Base-by-base conservation (phyloP, 1,284 basidiomycete genomes). In the Austroboletus rostrupii region DNA sequence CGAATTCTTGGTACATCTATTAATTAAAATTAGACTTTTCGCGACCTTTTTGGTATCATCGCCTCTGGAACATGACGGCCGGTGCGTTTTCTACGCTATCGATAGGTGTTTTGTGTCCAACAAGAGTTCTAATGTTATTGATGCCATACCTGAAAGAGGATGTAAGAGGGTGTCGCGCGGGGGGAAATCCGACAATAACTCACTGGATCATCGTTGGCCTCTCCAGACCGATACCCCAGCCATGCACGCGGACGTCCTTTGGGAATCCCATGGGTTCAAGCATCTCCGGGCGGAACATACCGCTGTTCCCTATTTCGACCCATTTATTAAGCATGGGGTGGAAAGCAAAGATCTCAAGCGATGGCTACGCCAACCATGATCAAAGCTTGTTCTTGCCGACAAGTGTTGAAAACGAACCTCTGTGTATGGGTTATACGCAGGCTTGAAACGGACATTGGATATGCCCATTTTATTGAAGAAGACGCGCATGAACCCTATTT, bases 281-380 rank as follows among this genome's bases (percentile, higher is more conserved):
- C 96, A 99, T 99, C 69, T 99, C 97, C 3, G 97, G 97, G 35
- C 97, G 83, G 87, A 99, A 99, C 90, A 99, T 97, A 41, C 97
- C 97, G 61, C 92, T 96, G 74, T 96, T 91, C 20, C 89, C 88
- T 19, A 91, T 85, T 65, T 99, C 96, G 43, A 99, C 96, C 95
- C 97, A 99, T 67, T 93, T 92, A 65, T 88, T 79, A 40, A 99
- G 79, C 61, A 89, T 85, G 43, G 94, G 91, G 67, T 99, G 97
- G 82, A 95, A 99, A 31, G 95, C 94, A 72, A 98, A 99, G 60
- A 99, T 97, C 73, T 99, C 97, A 49, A 99, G 83, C n/a, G 94
- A 97, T 3, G 96, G 96, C 87, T 96, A 58, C 19, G 53, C 26
- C 32, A 36, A 47, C 32, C 9, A 19, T 46, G 16, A n/a, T 45